Percentiles rank a stretch among this genome's conserved stretches.
Conservation (phyloP, 768 basidiomycete genomes). For the Rhodotorula kratochvilovae region DNA sequence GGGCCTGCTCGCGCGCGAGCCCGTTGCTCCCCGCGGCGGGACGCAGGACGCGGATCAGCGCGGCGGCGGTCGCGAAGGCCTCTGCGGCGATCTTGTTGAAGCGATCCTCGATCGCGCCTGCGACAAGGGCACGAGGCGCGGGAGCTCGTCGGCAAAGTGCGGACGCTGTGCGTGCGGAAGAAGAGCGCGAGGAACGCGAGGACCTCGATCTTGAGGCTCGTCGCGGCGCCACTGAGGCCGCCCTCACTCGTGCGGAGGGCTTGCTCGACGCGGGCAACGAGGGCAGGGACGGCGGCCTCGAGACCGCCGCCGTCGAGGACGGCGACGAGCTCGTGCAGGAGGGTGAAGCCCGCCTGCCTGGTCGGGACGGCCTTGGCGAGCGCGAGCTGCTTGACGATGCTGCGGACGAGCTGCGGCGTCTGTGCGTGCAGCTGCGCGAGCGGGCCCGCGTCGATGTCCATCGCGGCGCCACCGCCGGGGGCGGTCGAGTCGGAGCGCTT, state of each 20-base stretch:
- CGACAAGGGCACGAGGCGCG: conserved; percentile 68
- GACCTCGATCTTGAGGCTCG: conserved; percentile 74
- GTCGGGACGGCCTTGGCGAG: conserved; percentile 67
- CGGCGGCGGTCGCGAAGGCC: conserved; percentile 78
- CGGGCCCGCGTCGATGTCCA: conserved; percentile 56
- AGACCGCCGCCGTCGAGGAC: conserved; percentile 75
- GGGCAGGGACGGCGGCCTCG: conserved; percentile 60
- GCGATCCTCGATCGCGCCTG: conserved; percentile 69
- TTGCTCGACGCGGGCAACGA: conserved; percentile 53
- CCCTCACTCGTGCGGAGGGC: conserved; percentile 41
- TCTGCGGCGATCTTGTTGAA: conserved; percentile 85
- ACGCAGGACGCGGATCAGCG: conserved; percentile 69
- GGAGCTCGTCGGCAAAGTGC: conserved; percentile 62
- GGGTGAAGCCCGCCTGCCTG: conserved; percentile 76
- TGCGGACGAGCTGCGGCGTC: conserved; percentile 71
- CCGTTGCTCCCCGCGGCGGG: conserved; percentile 53
- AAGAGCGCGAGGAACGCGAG: conserved; percentile 80
- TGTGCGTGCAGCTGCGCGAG: conserved; percentile 67
- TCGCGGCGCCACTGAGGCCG: conserved; percentile 59
- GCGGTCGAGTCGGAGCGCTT: conserved; percentile 57
- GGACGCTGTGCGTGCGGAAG: conserved; percentile 65
- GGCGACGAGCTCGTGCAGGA: conserved; percentile 68
- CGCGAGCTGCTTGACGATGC: conserved; percentile 75
- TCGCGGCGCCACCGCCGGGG: neutral
- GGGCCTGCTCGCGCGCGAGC: conserved; percentile 39